Evolutionary conservation across 371 early-diverging fungal species (phyloP).

Genomic region (Dinochytrium kinnereticum): DNA sequence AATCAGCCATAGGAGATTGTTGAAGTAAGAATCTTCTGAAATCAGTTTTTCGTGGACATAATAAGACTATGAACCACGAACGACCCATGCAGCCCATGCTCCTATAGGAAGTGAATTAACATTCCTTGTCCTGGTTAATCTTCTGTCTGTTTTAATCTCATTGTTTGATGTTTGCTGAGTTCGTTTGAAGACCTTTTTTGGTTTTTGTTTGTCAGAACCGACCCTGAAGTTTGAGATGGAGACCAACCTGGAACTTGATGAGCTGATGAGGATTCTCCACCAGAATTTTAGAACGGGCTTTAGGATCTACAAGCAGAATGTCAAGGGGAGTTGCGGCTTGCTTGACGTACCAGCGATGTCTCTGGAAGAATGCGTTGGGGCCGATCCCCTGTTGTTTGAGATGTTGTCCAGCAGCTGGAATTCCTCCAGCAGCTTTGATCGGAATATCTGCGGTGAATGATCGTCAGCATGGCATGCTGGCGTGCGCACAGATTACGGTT

Average conservation of each 20-base stretch:
- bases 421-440: conserved; percentile 44
- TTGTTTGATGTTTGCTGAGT: conserved; percentile 27
- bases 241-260: conserved; percentile 42
- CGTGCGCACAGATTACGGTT: background rate
- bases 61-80: too few relatives aligned
- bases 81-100: conserved; percentile 47
- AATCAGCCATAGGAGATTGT: conserved; percentile 20
- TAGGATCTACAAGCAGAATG: conserved; percentile 7
- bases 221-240: background rate
- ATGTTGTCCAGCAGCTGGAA: conserved; percentile 46
- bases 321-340: background rate
- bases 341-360: conserved; percentile 30
- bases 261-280: conserved; percentile 47
- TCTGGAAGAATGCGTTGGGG: conserved; percentile 39
- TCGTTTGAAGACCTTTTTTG: conserved; percentile 38
- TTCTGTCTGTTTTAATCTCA: conserved; percentile 34
- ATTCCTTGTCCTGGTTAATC: conserved; percentile 43
- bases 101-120: conserved; percentile 42
- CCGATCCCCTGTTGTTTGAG: conserved; percentile 29
- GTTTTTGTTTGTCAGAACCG: background rate
- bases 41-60: too few relatives aligned
- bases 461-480: background rate
- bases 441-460: conserved; percentile 20
- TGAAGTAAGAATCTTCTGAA: conserved; percentile 24
- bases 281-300: conserved; percentile 28